These are phyloP conservation scores for Fusarium verticillioides DNA, from an alignment of 2,329 filamentous ascomycete genomes.

Conservation along the genomic window DNA sequence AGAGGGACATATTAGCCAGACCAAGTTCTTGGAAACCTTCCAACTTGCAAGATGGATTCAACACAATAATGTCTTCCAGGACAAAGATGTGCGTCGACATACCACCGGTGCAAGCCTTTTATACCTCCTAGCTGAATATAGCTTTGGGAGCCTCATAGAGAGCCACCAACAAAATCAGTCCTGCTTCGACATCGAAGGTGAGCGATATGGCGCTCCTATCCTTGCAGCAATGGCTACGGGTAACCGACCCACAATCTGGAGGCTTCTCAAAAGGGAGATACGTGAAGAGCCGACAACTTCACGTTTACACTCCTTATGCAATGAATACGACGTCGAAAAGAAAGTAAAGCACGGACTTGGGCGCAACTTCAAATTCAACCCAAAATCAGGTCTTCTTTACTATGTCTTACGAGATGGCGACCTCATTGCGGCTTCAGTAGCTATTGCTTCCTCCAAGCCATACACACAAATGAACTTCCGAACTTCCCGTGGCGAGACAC, in stretches of 20 bases:
- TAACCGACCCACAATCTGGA: neutral
- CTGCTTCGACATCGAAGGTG: neutral
- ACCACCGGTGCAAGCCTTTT: neutral
- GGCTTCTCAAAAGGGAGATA: neutral
- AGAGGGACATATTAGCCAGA: neutral
- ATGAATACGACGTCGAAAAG: rapidly evolving
- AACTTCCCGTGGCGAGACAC: rapidly evolving
- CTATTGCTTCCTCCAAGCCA: too few species aligned
- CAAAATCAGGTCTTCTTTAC: neutral
- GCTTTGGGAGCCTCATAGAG: neutral
- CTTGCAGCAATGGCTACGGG: neutral
- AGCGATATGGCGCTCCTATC: neutral
- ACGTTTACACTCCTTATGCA: neutral
- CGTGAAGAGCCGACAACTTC: rapidly evolving
- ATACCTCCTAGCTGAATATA: constrained; percentile 3
- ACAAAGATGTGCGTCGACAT: neutral
- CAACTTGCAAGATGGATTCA: neutral
- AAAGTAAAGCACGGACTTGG: rapidly evolving
- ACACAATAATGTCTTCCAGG: constrained; percentile 5
- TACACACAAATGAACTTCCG: too few species aligned
- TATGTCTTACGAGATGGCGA: too few species aligned
- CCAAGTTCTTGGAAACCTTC: neutral
- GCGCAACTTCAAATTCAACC: neutral
- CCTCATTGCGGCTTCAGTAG: too few species aligned
- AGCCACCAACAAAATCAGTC: neutral